Conservation (phyloP, 495 filamentous ascomycete genomes). For the Neurospora pannonica region DNA sequence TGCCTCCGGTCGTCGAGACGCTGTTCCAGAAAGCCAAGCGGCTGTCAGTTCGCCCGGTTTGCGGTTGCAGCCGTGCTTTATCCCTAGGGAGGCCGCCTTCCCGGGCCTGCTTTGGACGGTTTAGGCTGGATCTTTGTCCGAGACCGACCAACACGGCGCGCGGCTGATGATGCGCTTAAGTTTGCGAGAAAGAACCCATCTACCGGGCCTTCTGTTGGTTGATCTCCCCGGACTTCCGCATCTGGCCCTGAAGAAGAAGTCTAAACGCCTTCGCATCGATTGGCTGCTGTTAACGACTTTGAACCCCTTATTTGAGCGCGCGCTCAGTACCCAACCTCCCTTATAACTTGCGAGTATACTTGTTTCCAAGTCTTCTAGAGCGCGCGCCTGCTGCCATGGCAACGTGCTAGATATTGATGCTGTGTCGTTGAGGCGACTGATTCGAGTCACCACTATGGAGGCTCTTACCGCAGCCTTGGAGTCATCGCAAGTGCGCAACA, state of each 20-base stretch:
- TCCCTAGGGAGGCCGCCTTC: background rate
- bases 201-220: slow-evolving; percentile 15
- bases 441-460: background rate
- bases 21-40: background rate
- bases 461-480: background rate
- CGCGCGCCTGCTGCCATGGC: slow-evolving; percentile 21
- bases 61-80: slow-evolving; percentile 7
- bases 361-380: slow-evolving; percentile 4
- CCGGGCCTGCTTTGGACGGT: background rate
- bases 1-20: background rate
- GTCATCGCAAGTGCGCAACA: background rate
- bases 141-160: slow-evolving; percentile 11
- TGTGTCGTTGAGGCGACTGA: background rate
- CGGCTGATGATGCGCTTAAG: slow-evolving; percentile 21
- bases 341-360: background rate
- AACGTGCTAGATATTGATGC: background rate
- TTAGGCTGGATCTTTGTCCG: background rate
- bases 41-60: background rate
- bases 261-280: slow-evolving; percentile 6
- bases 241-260: background rate
- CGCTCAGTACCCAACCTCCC: background rate
- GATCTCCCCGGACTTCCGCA: slow-evolving; percentile 1
- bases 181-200: slow-evolving; percentile 4
- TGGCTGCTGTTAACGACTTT: slow-evolving; percentile 7
- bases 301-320: background rate